A percentile compares a stretch with the other conserved stretches of the same genome.
phyloP scores from a whole-genome alignment of 345 rosid genomes.

The Stellera chamaejasme region DNA sequence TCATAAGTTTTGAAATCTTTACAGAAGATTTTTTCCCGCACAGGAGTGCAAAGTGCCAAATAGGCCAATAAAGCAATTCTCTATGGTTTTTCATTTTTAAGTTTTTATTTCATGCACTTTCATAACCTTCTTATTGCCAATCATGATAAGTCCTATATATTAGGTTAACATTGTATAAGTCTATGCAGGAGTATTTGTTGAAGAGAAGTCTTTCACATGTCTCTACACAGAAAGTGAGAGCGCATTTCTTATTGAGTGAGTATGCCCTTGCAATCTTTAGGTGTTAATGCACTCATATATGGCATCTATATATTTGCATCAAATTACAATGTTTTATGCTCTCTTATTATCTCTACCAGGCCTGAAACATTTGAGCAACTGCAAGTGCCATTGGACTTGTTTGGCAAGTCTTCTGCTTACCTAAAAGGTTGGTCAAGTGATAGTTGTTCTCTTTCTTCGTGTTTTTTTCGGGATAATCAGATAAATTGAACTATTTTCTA shows the following conservation, averaged over 20 bases:
- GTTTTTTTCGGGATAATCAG: neutral
- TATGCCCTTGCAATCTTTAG: conserved; percentile 1
- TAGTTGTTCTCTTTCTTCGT: neutral
- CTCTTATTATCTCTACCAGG: conserved; percentile 31
- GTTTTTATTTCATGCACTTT: no score
- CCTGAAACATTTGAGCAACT: conserved; percentile 75
- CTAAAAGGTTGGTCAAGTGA: conserved; percentile 50
- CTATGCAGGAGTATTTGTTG: conserved; percentile 67
- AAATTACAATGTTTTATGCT: neutral
- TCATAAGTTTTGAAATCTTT: no score
- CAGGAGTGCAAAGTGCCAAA: no score
- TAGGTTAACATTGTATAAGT: conserved; percentile 8
- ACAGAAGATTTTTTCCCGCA: no score
- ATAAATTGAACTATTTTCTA: no score
- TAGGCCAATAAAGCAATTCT: no score
- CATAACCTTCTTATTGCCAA: no score
- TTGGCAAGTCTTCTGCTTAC: conserved; percentile 70
- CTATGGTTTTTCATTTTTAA: no score
- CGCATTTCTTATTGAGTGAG: conserved; percentile 82
- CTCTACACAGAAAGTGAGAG: conserved; percentile 59
- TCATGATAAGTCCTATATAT: neutral
- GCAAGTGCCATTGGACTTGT: conserved; percentile 65
- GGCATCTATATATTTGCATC: neutral
- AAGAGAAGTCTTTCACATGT: conserved; percentile 74
- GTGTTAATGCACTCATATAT: no score